A percentile compares a stretch with the other conserved stretches of the same genome.
Conservation (phyloP, 768 basidiomycete species). For the Heimioporus sp. region DNA sequence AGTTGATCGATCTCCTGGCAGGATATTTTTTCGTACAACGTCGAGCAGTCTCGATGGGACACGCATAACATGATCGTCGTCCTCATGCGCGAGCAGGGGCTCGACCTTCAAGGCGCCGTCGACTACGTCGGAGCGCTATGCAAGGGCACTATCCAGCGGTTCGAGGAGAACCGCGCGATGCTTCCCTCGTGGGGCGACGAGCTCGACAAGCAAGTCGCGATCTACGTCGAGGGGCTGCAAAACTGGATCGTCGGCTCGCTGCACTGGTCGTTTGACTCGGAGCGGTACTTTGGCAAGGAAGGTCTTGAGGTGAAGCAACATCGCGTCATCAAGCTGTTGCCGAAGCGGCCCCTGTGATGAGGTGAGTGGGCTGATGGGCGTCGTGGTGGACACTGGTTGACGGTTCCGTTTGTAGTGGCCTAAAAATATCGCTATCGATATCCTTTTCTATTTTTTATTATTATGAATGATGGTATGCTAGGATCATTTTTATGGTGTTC, state of each 20-base stretch:
- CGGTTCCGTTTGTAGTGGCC: neutral
- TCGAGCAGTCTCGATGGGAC: slow-evolving; percentile 67
- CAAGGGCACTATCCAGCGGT: slow-evolving; percentile 50
- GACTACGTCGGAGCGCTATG: slow-evolving; percentile 65
- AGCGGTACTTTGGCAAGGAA: slow-evolving; percentile 64
- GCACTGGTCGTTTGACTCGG: slow-evolving; percentile 71
- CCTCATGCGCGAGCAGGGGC: slow-evolving; percentile 58
- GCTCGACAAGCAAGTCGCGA: slow-evolving; percentile 54
- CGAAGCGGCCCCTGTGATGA: slow-evolving; percentile 28
- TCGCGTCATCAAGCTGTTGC: slow-evolving; percentile 51
- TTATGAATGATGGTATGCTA: slow-evolving; percentile 3
- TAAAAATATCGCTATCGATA: too few species aligned
- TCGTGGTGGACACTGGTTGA: neutral
- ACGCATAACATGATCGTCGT: slow-evolving; percentile 75
- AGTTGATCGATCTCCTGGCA: slow-evolving; percentile 16
- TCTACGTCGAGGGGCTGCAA: slow-evolving; percentile 62
- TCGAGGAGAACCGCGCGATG: slow-evolving; percentile 42
- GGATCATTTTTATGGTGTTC: neutral
- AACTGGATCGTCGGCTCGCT: slow-evolving; percentile 73
- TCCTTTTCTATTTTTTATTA: too few species aligned
- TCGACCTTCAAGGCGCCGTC: slow-evolving; percentile 59
- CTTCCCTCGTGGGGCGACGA: slow-evolving; percentile 65
- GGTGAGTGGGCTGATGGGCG: too few species aligned
- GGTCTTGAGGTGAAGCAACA: slow-evolving; percentile 54
- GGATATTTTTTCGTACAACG: slow-evolving; percentile 78